Evolutionary conservation across 306 rosid species (phyloP).

Genomic region (Vigna nakashimae): DNA sequence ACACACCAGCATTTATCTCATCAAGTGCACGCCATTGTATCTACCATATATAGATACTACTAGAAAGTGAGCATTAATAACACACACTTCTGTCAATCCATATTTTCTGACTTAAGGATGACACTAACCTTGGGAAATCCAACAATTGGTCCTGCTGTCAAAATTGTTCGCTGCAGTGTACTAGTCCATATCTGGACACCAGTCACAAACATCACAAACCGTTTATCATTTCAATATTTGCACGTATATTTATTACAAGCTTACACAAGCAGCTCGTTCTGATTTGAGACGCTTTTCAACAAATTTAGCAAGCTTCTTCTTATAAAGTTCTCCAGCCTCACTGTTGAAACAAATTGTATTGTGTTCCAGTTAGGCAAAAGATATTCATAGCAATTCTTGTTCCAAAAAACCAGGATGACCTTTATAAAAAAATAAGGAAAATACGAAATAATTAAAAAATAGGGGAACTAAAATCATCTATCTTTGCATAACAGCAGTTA

Average conservation of each 20-base stretch:
- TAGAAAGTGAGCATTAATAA: slow-evolving; percentile 17
- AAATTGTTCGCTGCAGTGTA: slow-evolving; percentile 93
- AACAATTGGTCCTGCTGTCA: slow-evolving; percentile 81
- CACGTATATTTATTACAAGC: slow-evolving; percentile 42
- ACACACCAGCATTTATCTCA: slow-evolving; percentile 92
- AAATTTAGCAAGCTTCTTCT: slow-evolving; percentile 91
- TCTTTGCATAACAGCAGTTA: too few relatives aligned
- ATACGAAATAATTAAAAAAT: too few relatives aligned
- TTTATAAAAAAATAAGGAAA: too few relatives aligned
- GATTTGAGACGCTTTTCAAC: slow-evolving; percentile 89
- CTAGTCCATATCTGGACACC: slow-evolving; percentile 94
- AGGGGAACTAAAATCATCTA: too few relatives aligned
- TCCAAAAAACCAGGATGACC: too few relatives aligned
- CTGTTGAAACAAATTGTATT: slow-evolving; percentile 57
- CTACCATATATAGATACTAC: slow-evolving; percentile 48
- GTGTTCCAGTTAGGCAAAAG: slow-evolving; percentile 31
- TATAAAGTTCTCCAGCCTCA: slow-evolving; percentile 80
- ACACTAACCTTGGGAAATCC: slow-evolving; percentile 95
- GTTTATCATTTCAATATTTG: slow-evolving; percentile 36
- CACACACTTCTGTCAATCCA: slow-evolving; percentile 23
- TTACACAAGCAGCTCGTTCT: slow-evolving; percentile 97
- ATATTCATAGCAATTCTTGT: slow-evolving; percentile 17
- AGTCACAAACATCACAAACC: slow-evolving; percentile 36
- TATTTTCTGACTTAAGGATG: slow-evolving; percentile 31
- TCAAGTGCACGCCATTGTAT: slow-evolving; percentile 99